Evolutionary conservation across 352 stramenopile genomes (phyloP), one percentile per base, ranked within the genome.

Genomic region (Globisporangium orthogonon): DNA sequence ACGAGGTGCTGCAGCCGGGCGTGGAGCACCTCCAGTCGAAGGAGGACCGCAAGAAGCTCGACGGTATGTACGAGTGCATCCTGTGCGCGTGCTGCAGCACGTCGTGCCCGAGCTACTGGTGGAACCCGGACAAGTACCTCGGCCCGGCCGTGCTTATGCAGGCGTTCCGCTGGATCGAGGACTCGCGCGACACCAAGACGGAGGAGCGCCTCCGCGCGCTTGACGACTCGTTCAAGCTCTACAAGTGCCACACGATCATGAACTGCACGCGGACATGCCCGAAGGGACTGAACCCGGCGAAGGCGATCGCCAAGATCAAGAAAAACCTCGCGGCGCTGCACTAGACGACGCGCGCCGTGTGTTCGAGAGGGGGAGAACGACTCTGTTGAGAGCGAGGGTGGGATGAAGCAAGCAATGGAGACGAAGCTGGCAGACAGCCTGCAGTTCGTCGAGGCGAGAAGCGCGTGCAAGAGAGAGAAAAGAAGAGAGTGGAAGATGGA

Each of bases 31-130:
- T 94, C 49, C 83, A 94, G 70, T 95, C 83, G 52, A 95, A 96
- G 54, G 89, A 98, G 55, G 97, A 99, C 82, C 89, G 97, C 58
- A 98, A 98, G 82, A 99, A 99, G 74, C 81, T 99, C 9, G 97
- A 99, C 73, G 97, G 97, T 61, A 99, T 99, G 97, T 99, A 99
- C 76, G 97, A 99, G 83, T 99, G 97, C 78, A 99, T 99, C 63
- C 84, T 99, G 18, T 99, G 97, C 76, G 97, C 97, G 28, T 99
- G 97, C 81, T 99, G 97, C 83, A 97, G 81, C 62, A 99, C 97
- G 4, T 97, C 97, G 39, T 99, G 97, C 81, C 97, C 97, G 30
- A 98, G 86, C 53, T 99, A 99, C 83, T 99, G 97, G 97, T 99
- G 97, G 97, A 99, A 99, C 82, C 80, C 82, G 18, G 91, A 97